Base-by-base conservation (phyloP, 108 stramenopile genomes). In the Nitzschia putrida region DNA sequence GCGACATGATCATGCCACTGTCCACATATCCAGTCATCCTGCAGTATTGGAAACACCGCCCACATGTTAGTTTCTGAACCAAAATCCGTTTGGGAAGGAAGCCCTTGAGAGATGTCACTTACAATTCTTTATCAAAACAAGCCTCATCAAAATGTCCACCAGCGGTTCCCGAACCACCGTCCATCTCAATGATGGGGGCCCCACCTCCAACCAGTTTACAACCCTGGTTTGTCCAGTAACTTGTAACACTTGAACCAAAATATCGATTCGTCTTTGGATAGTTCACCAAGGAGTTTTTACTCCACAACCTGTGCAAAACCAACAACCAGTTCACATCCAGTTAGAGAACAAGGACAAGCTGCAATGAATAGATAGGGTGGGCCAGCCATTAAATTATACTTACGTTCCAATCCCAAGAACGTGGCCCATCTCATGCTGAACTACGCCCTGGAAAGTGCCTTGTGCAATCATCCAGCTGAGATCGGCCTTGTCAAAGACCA, bases 371-470 rank as follows among this genome's bases (percentile, higher is more conserved):
- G 3, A 1, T 34, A 34, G 29, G 29, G 4, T 4, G 4, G 4
- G 3, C 29, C 1, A 34, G 4, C 29, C 4, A 34, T 34, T 34
- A 1, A 4, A 34, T 18, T 5, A 49, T 18, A 49, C 47, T 49
- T 49, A 49, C 47, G 73, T 59, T 9, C 81, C 81, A 49, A 82
- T 26, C 0, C 81, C 81, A 37, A 79, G 23, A 2, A 82, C 81
- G 56, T 82, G 81, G 22, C 73, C 81, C 69, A 82, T 72, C 40
- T 82, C 81, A 54, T 82, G 81, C 21, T 70, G 59, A 50, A 81
- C 73, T 8, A 25, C 24, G 3, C 40, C 24, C 11, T 0, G 2
- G 3, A n/a, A 63, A 20, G n/a, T 47, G 1, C 61, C 61, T 0
- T 47, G 12, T 2, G 5, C 24, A 3, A 9, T 11, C 26, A 57